A percentile compares a stretch with the other conserved stretches of the same genome.
Evolutionary conservation across 306 rosid genomes (phyloP).

Genomic region (Fragaria iinumae): DNA sequence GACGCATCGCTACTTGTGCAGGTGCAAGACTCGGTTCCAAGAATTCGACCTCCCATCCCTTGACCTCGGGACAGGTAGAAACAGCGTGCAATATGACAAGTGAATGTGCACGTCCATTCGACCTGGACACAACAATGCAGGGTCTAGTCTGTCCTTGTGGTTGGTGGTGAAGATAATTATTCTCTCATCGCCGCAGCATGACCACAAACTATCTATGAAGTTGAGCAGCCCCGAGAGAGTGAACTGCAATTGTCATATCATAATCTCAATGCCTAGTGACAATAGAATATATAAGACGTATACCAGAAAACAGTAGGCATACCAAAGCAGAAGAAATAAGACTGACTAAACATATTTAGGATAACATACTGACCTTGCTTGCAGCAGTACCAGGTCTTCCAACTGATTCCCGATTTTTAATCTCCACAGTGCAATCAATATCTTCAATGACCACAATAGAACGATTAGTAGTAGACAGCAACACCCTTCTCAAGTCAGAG

Average conservation of each 20-base stretch:
- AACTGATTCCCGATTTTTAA: background rate
- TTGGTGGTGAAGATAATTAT: constrained; percentile 61
- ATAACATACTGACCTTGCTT: background rate
- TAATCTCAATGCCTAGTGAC: background rate
- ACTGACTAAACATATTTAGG: background rate
- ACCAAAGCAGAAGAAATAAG: background rate
- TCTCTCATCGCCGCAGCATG: constrained; percentile 57
- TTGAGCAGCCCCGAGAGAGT: constrained; percentile 13
- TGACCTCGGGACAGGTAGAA: no score
- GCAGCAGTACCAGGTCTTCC: background rate
- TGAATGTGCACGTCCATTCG: constrained; percentile 59
- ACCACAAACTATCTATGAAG: constrained; percentile 63
- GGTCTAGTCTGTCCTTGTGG: constrained; percentile 48
- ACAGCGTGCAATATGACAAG: constrained; percentile 46
- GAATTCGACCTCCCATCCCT: no score
- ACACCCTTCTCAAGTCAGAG: constrained; percentile 23
- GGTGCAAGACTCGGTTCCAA: no score
- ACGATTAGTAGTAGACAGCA: constrained; percentile 31
- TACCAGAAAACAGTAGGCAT: no score
- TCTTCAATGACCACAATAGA: constrained; percentile 47
- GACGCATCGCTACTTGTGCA: no score
- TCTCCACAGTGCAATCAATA: constrained; percentile 29
- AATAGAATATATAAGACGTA: background rate
- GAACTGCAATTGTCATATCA: background rate
- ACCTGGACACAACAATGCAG: constrained; percentile 51